Base-by-base conservation (phyloP, 768 basidiomycete species). In the Terana coerulea region DNA sequence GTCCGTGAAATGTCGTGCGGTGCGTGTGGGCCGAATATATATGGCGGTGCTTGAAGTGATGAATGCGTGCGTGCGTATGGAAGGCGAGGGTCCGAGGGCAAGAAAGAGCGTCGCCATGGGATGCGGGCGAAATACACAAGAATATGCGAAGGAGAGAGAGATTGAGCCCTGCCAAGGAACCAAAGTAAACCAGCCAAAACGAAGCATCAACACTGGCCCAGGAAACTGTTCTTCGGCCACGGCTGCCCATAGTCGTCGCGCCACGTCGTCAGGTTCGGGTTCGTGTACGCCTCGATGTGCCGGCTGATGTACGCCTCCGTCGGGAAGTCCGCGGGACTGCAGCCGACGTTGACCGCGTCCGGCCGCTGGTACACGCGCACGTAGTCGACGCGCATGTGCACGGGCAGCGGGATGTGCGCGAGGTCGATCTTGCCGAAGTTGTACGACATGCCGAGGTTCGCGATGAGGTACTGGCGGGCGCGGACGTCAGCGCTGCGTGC, bases 311-410 rank as follows among this genome's bases (percentile, higher is more conserved):
- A 98, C 11, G 76, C 75, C 44, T 77, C 68, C 0, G 95, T 98
- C 1, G 95, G 94, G 65, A 79, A 87, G 37, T 80, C 77, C 39
- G 69, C 62, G 11, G 94, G 94, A 63, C 89, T 84, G 63, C 94
- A 98, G 14, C 94, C 93, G 46, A 91, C 75, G 64, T 93, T 95
- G 51, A 81, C 74, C 26, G 75, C 64, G 55, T 80, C 67, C 61
- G 76, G 72, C 2, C 81, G 81, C 64, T 97, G 95, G 67, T 97
- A 98, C 7, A 98, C 89, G 21, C 95, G 81, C 49, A 98, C 81
- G 71, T 86, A 97, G 64, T 97, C 91, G 35, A 95, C 73, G 42
- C 71, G 74, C 89, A 97, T 84, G 65, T 72, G 65, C 51, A 69
- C 63, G 7, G 93, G 92, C 70, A 91, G 93, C 15, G 69, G 71